phyloP scores from a whole-genome alignment of 345 rosid species.

The Noccaea bulbosa region DNA sequence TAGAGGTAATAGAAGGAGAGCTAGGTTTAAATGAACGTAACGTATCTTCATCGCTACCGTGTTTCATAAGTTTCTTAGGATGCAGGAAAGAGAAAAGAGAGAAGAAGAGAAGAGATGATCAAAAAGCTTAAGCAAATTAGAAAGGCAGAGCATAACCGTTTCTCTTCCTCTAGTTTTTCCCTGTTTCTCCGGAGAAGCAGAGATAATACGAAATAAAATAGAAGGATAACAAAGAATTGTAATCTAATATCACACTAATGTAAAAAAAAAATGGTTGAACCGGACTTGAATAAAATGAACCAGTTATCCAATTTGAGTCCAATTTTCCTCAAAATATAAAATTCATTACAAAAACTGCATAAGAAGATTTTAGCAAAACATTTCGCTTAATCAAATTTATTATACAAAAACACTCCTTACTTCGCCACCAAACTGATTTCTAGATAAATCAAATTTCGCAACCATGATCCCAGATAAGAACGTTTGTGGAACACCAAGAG shows the following conservation, averaged over 20 bases:
- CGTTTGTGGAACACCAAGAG: background rate
- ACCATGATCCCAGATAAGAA: background rate
- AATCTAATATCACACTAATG: background rate
- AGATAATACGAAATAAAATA: background rate
- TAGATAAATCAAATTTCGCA: background rate
- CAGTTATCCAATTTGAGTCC: background rate
- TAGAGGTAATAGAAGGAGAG: conserved; percentile 31
- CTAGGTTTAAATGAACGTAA: conserved; percentile 17
- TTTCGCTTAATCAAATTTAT: too few species aligned
- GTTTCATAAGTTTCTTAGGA: conserved; percentile 34
- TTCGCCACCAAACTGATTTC: background rate
- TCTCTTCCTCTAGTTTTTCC: conserved; percentile 43
- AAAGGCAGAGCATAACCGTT: conserved; percentile 43
- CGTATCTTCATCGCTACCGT: conserved; percentile 35
- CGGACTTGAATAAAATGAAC: background rate
- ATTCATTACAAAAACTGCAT: too few species aligned
- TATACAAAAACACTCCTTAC: background rate
- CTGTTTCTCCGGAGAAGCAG: conserved; percentile 37
- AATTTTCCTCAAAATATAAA: too few species aligned
- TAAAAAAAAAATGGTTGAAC: background rate
- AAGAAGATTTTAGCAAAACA: too few species aligned
- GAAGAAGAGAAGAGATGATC: conserved; percentile 28
- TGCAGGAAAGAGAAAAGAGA: conserved; percentile 38
- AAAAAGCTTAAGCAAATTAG: conserved; percentile 30
- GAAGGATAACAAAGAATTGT: background rate